phyloP scores from a whole-genome alignment of 129 eudicot genomes.

The Arctium minus region DNA sequence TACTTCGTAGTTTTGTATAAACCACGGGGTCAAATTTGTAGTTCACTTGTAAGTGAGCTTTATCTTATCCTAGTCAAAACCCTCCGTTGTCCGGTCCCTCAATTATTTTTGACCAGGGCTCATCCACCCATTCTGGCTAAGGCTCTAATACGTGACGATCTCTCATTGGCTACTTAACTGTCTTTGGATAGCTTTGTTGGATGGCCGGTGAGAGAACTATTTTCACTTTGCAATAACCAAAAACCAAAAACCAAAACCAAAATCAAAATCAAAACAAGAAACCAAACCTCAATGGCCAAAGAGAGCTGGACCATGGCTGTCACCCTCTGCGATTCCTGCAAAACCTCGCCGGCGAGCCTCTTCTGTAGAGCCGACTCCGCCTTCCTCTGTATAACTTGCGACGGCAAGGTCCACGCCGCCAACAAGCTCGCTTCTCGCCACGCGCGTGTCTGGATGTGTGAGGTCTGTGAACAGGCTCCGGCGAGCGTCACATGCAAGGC shows the following conservation, averaged over 20 bases:
- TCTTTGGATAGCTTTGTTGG: slow-evolving; percentile 7
- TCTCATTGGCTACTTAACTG: slow-evolving; percentile 22
- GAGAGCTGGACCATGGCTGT: slow-evolving; percentile 43
- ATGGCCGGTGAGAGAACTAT: slow-evolving; percentile 15
- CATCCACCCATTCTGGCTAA: slow-evolving; percentile 41
- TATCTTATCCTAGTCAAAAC: slow-evolving; percentile 7
- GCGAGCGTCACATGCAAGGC: slow-evolving; percentile 84
- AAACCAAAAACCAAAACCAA: not conserved
- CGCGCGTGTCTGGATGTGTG: slow-evolving; percentile 86
- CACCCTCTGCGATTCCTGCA: slow-evolving; percentile 77
- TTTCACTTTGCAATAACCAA: not conserved
- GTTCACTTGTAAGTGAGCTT: not conserved
- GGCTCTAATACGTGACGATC: slow-evolving; percentile 25
- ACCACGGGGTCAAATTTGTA: not conserved
- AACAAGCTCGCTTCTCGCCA: slow-evolving; percentile 93
- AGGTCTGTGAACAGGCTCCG: slow-evolving; percentile 84
- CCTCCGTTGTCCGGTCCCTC: not conserved
- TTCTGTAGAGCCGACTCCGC: slow-evolving; percentile 87
- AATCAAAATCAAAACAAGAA: not conserved
- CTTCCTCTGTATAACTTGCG: slow-evolving; percentile 63
- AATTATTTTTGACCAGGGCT: not conserved
- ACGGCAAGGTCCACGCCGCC: slow-evolving; percentile 81
- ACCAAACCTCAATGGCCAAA: slow-evolving; percentile 25
- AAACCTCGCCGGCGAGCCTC: slow-evolving; percentile 53
- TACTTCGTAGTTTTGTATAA: not conserved